phyloP scores from a whole-genome alignment of 495 filamentous ascomycete species.

The Aspergillus carlsbadensis region DNA sequence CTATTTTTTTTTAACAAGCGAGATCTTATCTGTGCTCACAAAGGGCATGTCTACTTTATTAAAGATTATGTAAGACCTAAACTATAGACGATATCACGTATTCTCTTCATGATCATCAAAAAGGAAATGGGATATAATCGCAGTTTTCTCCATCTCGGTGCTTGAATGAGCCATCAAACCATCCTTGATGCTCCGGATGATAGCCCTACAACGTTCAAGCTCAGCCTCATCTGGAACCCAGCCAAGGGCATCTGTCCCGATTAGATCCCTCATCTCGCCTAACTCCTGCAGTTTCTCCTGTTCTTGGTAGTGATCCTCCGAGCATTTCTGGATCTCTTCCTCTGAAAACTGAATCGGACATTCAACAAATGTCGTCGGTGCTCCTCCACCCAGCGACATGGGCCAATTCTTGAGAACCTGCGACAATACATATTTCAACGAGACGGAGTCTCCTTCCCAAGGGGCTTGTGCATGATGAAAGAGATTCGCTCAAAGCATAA shows the following conservation, averaged over 20 bases:
- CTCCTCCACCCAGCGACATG: constrained; percentile 17
- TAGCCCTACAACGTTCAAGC: constrained; percentile 17
- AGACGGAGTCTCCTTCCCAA: constrained; percentile 25
- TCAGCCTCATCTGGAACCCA: constrained; percentile 29
- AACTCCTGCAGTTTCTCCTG: constrained; percentile 26
- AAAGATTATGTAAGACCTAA: too few relatives aligned
- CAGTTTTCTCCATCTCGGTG: constrained; percentile 22
- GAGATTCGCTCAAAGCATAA: constrained; percentile 26
- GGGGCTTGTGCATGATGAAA: constrained; percentile 21
- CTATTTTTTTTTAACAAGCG: too few relatives aligned
- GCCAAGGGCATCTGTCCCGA: constrained; percentile 25
- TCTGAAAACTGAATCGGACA: constrained; percentile 22
- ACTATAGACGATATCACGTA: background rate
- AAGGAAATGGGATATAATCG: constrained; percentile 24
- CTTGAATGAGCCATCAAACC: constrained; percentile 27
- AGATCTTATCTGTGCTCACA: too few relatives aligned
- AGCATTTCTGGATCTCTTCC: constrained; percentile 17
- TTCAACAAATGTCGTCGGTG: constrained; percentile 7
- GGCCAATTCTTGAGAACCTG: constrained; percentile 24
- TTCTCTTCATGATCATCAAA: constrained; percentile 30
- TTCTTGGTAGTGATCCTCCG: constrained; percentile 16
- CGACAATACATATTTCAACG: constrained; percentile 19
- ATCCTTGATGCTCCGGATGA: constrained; percentile 24
- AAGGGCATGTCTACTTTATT: too few relatives aligned
- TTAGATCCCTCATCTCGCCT: constrained; percentile 24